A percentile compares a stretch with the other conserved stretches of the same genome.
Conservation (phyloP, 2,329 filamentous ascomycete genomes). For the Fusarium sublunatum region DNA sequence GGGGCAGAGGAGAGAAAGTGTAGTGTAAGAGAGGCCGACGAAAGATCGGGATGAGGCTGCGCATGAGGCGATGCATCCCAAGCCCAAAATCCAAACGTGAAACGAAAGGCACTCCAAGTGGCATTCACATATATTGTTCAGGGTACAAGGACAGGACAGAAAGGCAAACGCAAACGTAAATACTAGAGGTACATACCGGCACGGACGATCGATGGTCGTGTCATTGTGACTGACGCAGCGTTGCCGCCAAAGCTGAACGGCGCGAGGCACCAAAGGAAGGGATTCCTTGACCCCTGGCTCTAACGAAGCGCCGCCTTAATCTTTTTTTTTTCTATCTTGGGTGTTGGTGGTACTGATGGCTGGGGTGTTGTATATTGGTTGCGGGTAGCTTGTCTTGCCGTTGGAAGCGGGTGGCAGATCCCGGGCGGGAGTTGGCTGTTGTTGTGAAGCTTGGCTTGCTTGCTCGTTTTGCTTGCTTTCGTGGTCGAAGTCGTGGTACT, state of each 20-base stretch:
- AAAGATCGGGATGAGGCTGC: constrained; percentile 29
- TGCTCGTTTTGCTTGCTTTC: constrained; percentile 21
- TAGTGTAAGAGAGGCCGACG: constrained; percentile 18
- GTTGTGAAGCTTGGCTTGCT: constrained; percentile 11
- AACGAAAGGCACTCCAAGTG: constrained; percentile 12
- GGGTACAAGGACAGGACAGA: constrained; percentile 18
- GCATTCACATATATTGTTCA: constrained; percentile 13
- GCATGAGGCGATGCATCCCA: constrained; percentile 23
- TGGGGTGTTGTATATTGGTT: constrained; percentile 24
- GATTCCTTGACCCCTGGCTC: constrained; percentile 34
- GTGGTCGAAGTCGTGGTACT: constrained; percentile 16
- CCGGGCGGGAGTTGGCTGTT: constrained; percentile 22
- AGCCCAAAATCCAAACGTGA: constrained; percentile 14
- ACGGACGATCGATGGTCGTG: constrained; percentile 69
- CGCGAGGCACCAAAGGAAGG: constrained; percentile 32
- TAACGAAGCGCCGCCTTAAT: constrained; percentile 24
- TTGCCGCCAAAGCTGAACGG: constrained; percentile 35
- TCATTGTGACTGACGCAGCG: constrained; percentile 58
- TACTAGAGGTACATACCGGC: constrained; percentile 62
- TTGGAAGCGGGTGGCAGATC: constrained; percentile 18
- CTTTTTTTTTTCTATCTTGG: constrained; percentile 18
- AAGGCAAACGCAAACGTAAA: too few species aligned
- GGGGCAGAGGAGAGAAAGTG: constrained; percentile 27
- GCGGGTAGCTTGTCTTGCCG: constrained; percentile 12
- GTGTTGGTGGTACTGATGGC: constrained; percentile 21